Base-by-base conservation (phyloP, 805 yeast genomes). In the Pichia rugopelliculosa region DNA sequence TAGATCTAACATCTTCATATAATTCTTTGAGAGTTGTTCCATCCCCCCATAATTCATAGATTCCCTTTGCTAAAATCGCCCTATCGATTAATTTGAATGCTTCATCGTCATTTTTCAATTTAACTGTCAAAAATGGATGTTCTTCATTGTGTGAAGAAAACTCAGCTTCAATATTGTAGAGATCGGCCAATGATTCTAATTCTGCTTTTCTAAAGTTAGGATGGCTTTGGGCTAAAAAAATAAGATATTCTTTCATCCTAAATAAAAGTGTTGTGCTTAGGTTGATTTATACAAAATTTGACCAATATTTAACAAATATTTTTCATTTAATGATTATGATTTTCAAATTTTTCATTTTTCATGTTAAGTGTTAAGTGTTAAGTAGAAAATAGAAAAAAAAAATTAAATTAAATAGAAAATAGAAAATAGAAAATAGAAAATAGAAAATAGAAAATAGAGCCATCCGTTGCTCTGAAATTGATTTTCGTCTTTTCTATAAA, bases 191-290 rank as follows among this genome's bases (percentile, higher is more conserved):
- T 0, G 97, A 83, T 56, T 84, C 88, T 33, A 93, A 67, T 66
- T 91, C 99, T 0, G 96, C 87, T 34, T 67, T 66, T 42, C 98
- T 73, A 65, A 91, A 91, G 50, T 77, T 74, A 44, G 83, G 80
- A 59, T 88, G 89, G 38, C 82, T 76, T 65, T 90, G 96, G 3
- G 96, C 96, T 60, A 93, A 73, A 59, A 84, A 80, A n/a, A 93
- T 70, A 42, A 91, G 62, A 59, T 87, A 93, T 46, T 76, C 73
- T 64, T 74, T 76, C 77, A 74, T 73, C 55, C 5, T 30, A 30
- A 10, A n/a, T n/a, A n/a, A n/a, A n/a, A n/a, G n/a, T n/a, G n/a
- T n/a, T n/a, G n/a, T n/a, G n/a, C n/a, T n/a, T n/a, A n/a, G n/a
- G n/a, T n/a, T n/a, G n/a, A n/a, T n/a, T n/a, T n/a, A n/a, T n/a